Percentiles rank a stretch among this genome's conserved stretches.
phyloP scores from a whole-genome alignment of 768 basidiomycete genomes.

The Cantharellus anzutake region DNA sequence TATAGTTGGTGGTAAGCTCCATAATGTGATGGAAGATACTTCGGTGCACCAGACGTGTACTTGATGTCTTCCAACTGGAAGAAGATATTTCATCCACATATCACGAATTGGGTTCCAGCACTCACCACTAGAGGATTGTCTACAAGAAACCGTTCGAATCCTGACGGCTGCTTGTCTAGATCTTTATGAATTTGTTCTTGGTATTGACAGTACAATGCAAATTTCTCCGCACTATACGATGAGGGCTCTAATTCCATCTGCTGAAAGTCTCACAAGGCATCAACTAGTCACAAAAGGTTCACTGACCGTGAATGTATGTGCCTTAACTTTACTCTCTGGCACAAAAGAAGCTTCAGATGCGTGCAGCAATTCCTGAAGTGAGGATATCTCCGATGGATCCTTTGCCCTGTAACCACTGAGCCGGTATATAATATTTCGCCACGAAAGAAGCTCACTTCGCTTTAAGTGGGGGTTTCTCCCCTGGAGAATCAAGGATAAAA shows the following conservation, averaged over 20 bases:
- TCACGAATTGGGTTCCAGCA: neutral
- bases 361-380: conserved; percentile 33
- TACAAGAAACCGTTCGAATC: conserved; percentile 63
- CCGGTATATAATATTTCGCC: conserved; percentile 10
- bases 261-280: neutral
- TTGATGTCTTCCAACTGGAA: neutral
- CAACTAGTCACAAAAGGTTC: neutral
- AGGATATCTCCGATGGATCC: conserved; percentile 7
- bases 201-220: conserved; percentile 53
- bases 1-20: conserved; percentile 92
- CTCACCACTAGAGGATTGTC: conserved; percentile 54
- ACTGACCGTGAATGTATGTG: conserved; percentile 43
- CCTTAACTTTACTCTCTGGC: conserved; percentile 13
- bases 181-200: conserved; percentile 68
- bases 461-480: neutral
- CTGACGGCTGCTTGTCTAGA: conserved; percentile 24
- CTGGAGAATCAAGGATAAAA: conserved; percentile 24
- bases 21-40: conserved; percentile 51
- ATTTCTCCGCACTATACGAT: conserved; percentile 66
- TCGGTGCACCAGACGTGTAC: conserved; percentile 14
- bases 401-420: conserved; percentile 4
- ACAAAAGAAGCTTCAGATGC: conserved; percentile 27
- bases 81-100: neutral
- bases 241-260: conserved; percentile 65
- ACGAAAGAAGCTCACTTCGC: neutral